phyloP scores from a whole-genome alignment of 768 basidiomycete species.

The Suillus variegatus region DNA sequence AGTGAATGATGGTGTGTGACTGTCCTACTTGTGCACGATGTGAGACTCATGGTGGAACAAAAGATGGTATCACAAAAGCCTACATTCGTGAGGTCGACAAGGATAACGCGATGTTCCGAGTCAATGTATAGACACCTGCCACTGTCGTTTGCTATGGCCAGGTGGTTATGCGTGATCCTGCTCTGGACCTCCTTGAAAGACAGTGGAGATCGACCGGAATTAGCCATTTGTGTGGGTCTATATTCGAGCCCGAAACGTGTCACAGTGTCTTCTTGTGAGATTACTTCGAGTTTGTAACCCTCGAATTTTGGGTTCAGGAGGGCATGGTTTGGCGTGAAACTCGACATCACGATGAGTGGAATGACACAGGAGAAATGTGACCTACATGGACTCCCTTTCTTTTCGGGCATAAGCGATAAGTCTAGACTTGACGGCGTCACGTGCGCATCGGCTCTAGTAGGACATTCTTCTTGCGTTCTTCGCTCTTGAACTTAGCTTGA shows the following conservation, averaged over 20 bases:
- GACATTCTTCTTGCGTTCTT: not conserved
- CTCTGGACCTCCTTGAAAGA: slow-evolving; percentile 84
- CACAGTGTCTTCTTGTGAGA: slow-evolving; percentile 58
- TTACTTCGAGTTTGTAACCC: slow-evolving; percentile 72
- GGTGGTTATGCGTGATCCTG: slow-evolving; percentile 83
- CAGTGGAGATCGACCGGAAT: slow-evolving; percentile 60
- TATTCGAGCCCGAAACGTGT: slow-evolving; percentile 48
- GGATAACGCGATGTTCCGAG: slow-evolving; percentile 56
- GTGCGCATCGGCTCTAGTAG: not conserved
- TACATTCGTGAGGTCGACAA: slow-evolving; percentile 61
- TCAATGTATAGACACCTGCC: slow-evolving; percentile 69
- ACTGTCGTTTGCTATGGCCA: slow-evolving; percentile 49
- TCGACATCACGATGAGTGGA: slow-evolving; percentile 25
- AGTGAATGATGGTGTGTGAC: slow-evolving; percentile 51
- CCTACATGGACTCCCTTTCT: not conserved
- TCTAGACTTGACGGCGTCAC: not conserved
- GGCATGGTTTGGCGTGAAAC: slow-evolving; percentile 47
- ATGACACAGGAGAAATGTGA: not conserved
- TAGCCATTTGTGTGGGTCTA: slow-evolving; percentile 50
- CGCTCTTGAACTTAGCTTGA: not conserved
- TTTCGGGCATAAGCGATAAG: not conserved
- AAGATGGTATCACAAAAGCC: slow-evolving; percentile 28
- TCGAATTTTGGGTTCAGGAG: slow-evolving; percentile 85
- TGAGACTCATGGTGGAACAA: slow-evolving; percentile 10
- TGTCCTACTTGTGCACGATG: slow-evolving; percentile 45